These are phyloP conservation scores for Panellus pusillus DNA, from an alignment of 768 basidiomycete species.

Conservation along the genomic window DNA sequence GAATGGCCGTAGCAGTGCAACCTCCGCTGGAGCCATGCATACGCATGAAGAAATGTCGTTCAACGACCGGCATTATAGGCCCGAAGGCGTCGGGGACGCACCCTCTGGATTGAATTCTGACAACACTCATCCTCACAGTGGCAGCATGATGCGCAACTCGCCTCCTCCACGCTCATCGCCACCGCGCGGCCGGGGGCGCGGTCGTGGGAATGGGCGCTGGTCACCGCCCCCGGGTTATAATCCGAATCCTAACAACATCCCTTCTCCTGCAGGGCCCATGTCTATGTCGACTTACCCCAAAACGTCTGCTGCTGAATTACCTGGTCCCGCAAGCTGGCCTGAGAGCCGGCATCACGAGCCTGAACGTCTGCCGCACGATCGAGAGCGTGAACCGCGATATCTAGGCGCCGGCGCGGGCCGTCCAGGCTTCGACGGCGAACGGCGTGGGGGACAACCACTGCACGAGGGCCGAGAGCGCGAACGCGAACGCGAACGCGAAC, in stretches of 20 bases:
- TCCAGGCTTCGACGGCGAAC: conserved; percentile 5
- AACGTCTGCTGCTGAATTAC: background rate
- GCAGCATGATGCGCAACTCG: background rate
- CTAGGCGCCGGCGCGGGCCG: conserved; percentile 2
- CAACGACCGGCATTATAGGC: conserved; percentile 19
- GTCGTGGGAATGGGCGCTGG: conserved; percentile 6
- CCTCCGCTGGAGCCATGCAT: background rate
- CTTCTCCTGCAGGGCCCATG: conserved; percentile 5
- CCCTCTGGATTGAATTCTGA: conserved; percentile 1
- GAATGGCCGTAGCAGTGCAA: background rate
- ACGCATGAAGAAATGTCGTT: conserved; percentile 8
- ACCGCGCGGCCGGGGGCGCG: conserved; percentile 5
- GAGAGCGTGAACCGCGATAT: conserved; percentile 5
- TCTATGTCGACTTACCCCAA: conserved; percentile 6
- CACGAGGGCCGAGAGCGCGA: conserved; percentile 1
- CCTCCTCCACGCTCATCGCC: conserved; percentile 4
- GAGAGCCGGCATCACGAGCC: too few relatives aligned
- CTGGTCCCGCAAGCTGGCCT: too few relatives aligned
- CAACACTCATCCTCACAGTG: background rate
- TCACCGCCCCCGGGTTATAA: conserved; percentile 4
- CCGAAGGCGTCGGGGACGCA: background rate
- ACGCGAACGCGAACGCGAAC: conserved; percentile 8
- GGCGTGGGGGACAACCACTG: background rate
- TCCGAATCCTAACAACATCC: conserved; percentile 11
- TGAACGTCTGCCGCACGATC: background rate